Evolutionary conservation across 768 basidiomycete species (phyloP), one percentile per base, ranked within the genome.

Genomic region (Termitomyces sp.): DNA sequence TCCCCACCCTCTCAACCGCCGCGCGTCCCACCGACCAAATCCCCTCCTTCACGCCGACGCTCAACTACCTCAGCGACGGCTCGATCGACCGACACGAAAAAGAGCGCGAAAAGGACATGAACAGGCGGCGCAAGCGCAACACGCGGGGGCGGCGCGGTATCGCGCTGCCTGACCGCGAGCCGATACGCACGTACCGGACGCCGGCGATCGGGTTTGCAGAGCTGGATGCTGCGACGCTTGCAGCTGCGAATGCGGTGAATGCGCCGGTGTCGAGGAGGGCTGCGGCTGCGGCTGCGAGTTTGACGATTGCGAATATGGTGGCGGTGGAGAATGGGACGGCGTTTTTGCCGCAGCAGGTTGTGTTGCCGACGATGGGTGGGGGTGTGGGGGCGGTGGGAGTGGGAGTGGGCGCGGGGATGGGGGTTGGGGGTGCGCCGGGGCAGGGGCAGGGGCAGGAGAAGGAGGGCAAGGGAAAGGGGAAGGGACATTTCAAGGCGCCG

Each of bases 71-170:
- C 71, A 88, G 87, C 71, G 92, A 93, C 60, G 89, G 89, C 63
- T 96, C 98, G 63, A 83, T 98, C 60, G 94, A 95, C 65, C 80
- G 87, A 59, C 88, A 85, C 65, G 96, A 99, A 72, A 91, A 89
- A 71, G 95, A 97, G 63, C 84, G 94, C 61, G 97, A 99, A 73
- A 94, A 95, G 76, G 95, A 98, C 66, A 81, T 90, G 66, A 91
- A 86, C 66, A 90, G 89, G 71, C 87, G 94, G 63, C 79, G 92
- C 50, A 91, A 94, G 69, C 86, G 92, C 55, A 89, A 91, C 67
- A 93, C 91, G 2, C 85, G 97, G 40, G 88, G 89, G 4, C 79
- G 90, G 58, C 79, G 91, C 36, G 93, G 94, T 14, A 81, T 94
- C 60, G 85, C 85, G 3, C 77, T 98, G 31, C 96, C 97, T 0